phyloP scores from a whole-genome alignment of 768 basidiomycete species.

The Boletellus ananas region DNA sequence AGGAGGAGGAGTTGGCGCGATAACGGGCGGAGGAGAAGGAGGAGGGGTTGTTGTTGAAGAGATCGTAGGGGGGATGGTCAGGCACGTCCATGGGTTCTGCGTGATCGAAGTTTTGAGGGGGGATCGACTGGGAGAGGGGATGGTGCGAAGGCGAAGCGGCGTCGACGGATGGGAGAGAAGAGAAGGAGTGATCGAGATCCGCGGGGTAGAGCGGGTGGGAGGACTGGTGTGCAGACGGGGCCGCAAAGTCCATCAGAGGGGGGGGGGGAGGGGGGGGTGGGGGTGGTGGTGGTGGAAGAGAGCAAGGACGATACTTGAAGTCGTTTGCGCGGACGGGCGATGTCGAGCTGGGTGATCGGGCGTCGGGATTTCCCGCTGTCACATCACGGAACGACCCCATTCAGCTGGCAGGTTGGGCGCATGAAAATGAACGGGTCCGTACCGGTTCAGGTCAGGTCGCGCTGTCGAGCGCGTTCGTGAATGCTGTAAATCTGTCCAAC shows the following conservation, averaged over 20 bases:
- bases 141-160: constrained; percentile 36
- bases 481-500: neutral
- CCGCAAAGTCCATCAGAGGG: constrained; percentile 52
- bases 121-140: constrained; percentile 32
- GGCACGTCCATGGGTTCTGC: constrained; percentile 51
- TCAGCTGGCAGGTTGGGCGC: constrained; percentile 31
- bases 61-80: constrained; percentile 60
- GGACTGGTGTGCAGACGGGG: constrained; percentile 34
- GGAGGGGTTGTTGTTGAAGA: constrained; percentile 50
- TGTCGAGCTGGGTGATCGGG: constrained; percentile 52
- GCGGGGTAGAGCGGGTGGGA: constrained; percentile 43
- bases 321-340: constrained; percentile 29
- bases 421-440: constrained; percentile 25
- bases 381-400: constrained; percentile 35
- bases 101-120: constrained; percentile 45
- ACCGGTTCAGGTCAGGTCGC: constrained; percentile 16
- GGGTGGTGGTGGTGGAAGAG: constrained; percentile 29
- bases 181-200: constrained; percentile 58
- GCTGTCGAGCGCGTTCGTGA: too few species aligned
- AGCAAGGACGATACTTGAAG: constrained; percentile 32
- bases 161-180: constrained; percentile 42
- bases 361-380: constrained; percentile 51
- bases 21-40: constrained; percentile 59
- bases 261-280: constrained; percentile 28
- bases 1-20: constrained; percentile 68